These are phyloP conservation scores for Quercus glauca DNA, from an alignment of 306 rosid genomes.

Conservation along the genomic window DNA sequence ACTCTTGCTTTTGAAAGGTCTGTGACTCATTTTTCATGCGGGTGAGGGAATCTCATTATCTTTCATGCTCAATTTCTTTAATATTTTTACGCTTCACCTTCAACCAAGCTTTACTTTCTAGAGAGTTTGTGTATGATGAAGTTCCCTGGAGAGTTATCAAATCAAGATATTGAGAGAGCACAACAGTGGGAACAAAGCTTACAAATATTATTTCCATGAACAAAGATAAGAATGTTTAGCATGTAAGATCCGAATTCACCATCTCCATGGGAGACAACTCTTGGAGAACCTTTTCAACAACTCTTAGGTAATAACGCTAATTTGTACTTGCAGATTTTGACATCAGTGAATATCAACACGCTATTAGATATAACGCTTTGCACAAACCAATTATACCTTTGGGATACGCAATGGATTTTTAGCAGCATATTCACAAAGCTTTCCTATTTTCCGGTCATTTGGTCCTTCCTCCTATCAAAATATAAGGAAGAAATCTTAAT, in stretches of 20 bases:
- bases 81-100: neutral
- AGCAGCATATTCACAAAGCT: constrained; percentile 83
- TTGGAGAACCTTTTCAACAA: neutral
- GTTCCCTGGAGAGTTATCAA: neutral
- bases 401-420: constrained; percentile 96
- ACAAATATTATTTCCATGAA: neutral
- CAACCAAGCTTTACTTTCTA: neutral
- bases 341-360: neutral
- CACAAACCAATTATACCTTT: constrained; percentile 43
- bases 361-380: neutral
- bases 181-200: neutral
- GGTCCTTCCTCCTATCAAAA: constrained; percentile 79
- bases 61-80: neutral
- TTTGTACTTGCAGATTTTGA: neutral
- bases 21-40: neutral
- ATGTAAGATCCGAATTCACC: neutral
- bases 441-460: constrained; percentile 88
- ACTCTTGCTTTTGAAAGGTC: neutral
- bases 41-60: neutral
- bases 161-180: neutral
- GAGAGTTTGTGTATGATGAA: neutral
- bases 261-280: neutral
- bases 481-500: constrained; percentile 9
- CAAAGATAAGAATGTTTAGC: neutral
- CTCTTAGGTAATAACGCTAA: neutral